Percentiles rank a stretch among this genome's conserved stretches.
Conservation (phyloP, 2,329 filamentous ascomycete genomes). For the Davidsoniella virescens region DNA sequence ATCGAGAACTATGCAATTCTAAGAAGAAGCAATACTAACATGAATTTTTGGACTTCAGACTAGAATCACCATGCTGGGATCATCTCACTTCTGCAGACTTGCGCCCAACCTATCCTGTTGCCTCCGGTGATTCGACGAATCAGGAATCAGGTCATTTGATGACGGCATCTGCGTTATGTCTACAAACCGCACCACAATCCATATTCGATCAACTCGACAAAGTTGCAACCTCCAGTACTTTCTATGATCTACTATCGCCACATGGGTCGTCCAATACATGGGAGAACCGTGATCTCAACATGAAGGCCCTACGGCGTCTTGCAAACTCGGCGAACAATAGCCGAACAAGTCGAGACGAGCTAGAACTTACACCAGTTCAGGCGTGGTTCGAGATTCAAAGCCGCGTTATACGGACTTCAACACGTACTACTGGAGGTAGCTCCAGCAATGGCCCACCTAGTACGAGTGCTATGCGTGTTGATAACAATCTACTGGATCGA, state of each 20-base stretch:
- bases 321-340: not conserved
- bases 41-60: not conserved
- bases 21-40: not conserved
- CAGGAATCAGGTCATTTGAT: slow-evolving; percentile 11
- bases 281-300: slow-evolving; percentile 8
- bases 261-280: slow-evolving; percentile 5
- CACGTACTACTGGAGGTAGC: not conserved
- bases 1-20: not conserved
- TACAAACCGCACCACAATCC: slow-evolving; percentile 1
- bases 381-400: slow-evolving; percentile 12
- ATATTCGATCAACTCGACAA: slow-evolving; percentile 9
- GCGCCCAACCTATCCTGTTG: not conserved
- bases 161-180: slow-evolving; percentile 11
- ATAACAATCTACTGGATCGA: slow-evolving; percentile 3
- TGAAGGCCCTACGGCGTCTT: slow-evolving; percentile 8
- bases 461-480: not conserved
- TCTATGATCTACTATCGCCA: not conserved
- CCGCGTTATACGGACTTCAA: not conserved
- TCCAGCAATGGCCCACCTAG: not conserved
- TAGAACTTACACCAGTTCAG: slow-evolving; percentile 10
- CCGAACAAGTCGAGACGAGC: not conserved
- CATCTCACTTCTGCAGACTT: slow-evolving; percentile 4
- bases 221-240: slow-evolving; percentile 3
- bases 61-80: not conserved
- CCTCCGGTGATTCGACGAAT: not conserved